Base-by-base conservation (phyloP, 495 filamentous ascomycete species). In the Tuber microsphaerosporum region DNA sequence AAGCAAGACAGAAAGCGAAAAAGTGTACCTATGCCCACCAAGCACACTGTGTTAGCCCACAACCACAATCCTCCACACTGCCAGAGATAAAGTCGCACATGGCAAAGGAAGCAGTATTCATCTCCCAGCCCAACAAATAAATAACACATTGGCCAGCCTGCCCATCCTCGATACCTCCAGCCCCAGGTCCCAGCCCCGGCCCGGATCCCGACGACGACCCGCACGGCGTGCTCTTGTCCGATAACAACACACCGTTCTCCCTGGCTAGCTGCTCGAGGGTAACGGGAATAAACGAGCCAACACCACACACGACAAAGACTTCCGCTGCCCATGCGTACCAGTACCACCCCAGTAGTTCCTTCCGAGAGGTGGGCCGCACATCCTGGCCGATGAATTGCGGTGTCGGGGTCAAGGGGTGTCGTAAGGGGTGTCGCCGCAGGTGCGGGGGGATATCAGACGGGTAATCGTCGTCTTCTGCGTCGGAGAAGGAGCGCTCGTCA, bases 271-370 rank as follows among this genome's bases (percentile, higher is more conserved):
- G 94, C 83, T 99, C 95, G 71, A 99, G 86, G 2, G 94, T 92
- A 70, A 99, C 95, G n/a, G 95, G 95, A 77, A 99, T 93, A 84
- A 98, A 99, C 45, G 93, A 97, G 74, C 91, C 93, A 86, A 87
- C 87, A 90, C 94, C 94, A 83, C 95, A 99, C 56, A 99, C 92
- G 19, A 97, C 92, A 82, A 97, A 99, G 65, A 97, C 94, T 84
- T 99, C 95, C n/a, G 94, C 93, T 31, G 95, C 95, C 88, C 94
- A 99, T 69, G 91, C 92, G 87, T 99, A 98, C 77, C 92, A 91
- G 84, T 97, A 98, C 93, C 94, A 99, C 73, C 95, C 95, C 17
- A 88, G 88, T 45, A 97, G 88, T 86, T 99, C 95, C 83, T 92
- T 94, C 76, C 85, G 86, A 82, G 93, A 97, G 14, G 95, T 99